Percentiles rank a stretch among this genome's conserved stretches.
Evolutionary conservation across 441 rosid species (phyloP).

Genomic region (Aquilaria agallochum): DNA sequence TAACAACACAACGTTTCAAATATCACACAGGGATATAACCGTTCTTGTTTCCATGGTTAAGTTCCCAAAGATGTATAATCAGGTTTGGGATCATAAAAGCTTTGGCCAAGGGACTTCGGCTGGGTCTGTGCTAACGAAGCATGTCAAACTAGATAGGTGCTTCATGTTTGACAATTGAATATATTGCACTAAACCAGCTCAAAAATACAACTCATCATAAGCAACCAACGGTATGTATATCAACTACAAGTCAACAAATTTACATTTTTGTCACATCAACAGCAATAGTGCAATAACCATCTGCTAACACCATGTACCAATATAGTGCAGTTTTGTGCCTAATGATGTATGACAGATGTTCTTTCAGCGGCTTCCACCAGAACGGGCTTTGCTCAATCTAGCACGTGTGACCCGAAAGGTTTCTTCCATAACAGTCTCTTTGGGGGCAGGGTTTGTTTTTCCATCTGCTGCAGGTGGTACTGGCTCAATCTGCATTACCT

Average conservation of each 20-base stretch:
- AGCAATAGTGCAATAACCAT: too few relatives aligned
- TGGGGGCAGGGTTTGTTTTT: slow-evolving; percentile 34
- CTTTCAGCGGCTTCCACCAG: slow-evolving; percentile 34
- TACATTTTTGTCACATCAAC: slow-evolving; percentile 21
- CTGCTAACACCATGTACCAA: too few relatives aligned
- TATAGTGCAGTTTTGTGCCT: slow-evolving; percentile 13
- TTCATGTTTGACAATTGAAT: too few relatives aligned
- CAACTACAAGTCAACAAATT: slow-evolving; percentile 23
- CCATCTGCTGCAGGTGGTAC: slow-evolving; percentile 33
- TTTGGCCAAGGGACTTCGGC: too few relatives aligned
- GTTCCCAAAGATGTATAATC: too few relatives aligned
- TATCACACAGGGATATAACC: too few relatives aligned
- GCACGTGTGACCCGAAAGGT: slow-evolving; percentile 39
- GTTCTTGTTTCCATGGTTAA: too few relatives aligned
- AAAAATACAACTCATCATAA: background rate
- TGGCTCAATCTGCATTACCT: slow-evolving; percentile 42
- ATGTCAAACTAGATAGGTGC: too few relatives aligned
- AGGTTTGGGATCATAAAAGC: too few relatives aligned
- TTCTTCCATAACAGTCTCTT: slow-evolving; percentile 60
- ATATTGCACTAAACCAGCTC: too few relatives aligned
- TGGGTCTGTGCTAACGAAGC: too few relatives aligned
- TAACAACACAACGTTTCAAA: too few relatives aligned
- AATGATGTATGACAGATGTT: slow-evolving; percentile 12
- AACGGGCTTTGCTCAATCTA: slow-evolving; percentile 48
- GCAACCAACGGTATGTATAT: slow-evolving; percentile 36